Base-by-base conservation (phyloP, 805 yeast genomes). In the Kregervanrija fluxuum region DNA sequence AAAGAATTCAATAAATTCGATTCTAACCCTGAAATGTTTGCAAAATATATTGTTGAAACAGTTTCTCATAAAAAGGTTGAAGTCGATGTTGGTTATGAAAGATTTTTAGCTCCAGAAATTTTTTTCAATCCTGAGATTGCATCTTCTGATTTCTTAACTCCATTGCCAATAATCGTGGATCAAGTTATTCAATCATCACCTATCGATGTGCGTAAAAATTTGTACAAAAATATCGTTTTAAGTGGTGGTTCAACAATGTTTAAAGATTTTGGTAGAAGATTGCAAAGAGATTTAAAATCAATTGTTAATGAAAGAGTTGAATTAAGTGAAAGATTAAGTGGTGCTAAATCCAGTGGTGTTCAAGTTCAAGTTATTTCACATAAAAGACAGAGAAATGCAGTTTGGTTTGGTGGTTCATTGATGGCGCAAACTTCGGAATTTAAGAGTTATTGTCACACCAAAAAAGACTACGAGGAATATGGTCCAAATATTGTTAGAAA, bases 191-290 rank as follows among this genome's bases (percentile, higher is more conserved):
- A 91, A 69, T 75, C 91, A 11, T 81, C 95, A 41, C 99, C 99
- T 46, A 90, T 93, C 53, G 99, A 93, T 71, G 99, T 93, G 35
- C 86, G 99, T 68, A 91, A 93, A 68, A 96, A 95, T 47, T 75
- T 93, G 47, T 93, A 93, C 71, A 87, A 83, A 67, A 93, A 93
- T 67, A 93, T 93, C 60, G 99, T 93, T 14, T 74, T 93, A 45
- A 84, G 95, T 44, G 99, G 99, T 58, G 99, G 99, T 38, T 89
- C 97, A 2, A 93, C 99, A 9, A 93, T 93, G 99, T 93, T 93
- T 68, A 89, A 89, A 61, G 98, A 93, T 65, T 93, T 93, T 61
- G 98, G 98, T 38, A 85, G 98, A 70, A 80, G 99, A 68, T 74
- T 93, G 56, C 99, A 93, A 69, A 84, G 97, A 68, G 99, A 93